Base-by-base conservation (phyloP, 169 alveolate species). In the Plasmodium adleri region DNA sequence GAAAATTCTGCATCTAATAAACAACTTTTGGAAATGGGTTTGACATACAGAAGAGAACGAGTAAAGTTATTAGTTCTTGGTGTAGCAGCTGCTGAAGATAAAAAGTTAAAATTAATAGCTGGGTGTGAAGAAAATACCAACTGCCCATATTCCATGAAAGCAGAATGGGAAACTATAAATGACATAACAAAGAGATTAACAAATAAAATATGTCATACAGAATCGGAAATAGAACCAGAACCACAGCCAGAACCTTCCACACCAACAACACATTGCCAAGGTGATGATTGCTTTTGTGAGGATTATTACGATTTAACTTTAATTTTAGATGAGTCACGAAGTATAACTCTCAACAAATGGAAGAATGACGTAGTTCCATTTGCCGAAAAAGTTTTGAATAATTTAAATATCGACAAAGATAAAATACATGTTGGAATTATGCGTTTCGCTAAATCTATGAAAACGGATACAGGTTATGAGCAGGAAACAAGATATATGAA, bases 101-200 rank as follows among this genome's bases (percentile, higher is more conserved):
- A 9, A 8, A 78, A 78, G 12, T 78, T 78, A 59, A 78, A 70
- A 78, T 32, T 43, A 64, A 78, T 78, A 47, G 89, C 76, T 64
- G 89, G 89, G 5, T 78, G 89, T 50, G 71, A 64, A 1, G 43
- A 64, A 9, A 50, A 63, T 64, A 43, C 59, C 17, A 17, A 24
- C 47, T 78, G 89, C 7, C 89, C 89, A 28, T 26, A n/a, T 49
- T 26, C 78, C 60, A 78, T 78, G 89, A 78, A 78, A 43, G 89
- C 71, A 10, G 89, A 78, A 78, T 78, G 89, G 89, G 89, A 64
- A 24, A 78, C 75, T n/a, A 64, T 78, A 64, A 78, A 78, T 28
- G 71, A 64, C 56, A 78, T 78, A 64, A 78, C 89, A 59, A 64
- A 63, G 28, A 64, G 17, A 71, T 66, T 78, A 66, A 78, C 89